Base-by-base conservation (phyloP, 371 early-diverging fungal genomes). In the Entomophthora muscae region DNA sequence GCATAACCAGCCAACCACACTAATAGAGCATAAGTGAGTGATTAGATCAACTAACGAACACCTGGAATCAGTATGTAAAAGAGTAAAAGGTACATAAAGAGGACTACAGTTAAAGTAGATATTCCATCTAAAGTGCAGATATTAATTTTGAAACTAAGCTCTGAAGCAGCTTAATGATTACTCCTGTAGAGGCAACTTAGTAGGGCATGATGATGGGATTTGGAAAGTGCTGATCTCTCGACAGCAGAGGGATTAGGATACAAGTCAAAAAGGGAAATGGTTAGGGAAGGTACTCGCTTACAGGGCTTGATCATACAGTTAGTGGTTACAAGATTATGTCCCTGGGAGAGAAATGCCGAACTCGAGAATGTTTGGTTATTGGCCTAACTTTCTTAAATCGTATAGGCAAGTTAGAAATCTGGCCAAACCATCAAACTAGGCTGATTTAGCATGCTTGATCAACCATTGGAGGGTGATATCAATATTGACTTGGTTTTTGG, bases 391-490 rank as follows among this genome's bases (percentile, higher is more conserved):
- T 17, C 42, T 17, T 42, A 5, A 42, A 42, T 42, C 42, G 17
- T 42, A 5, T 17, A 42, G 42, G 42, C 42, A 5, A 42, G 42
- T 42, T 42, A 10, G 42, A 42, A 42, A 17, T 42, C 10, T n/a
- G 17, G 42, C 17, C 17, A 42, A 42, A 42, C 17, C 42, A 42
- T 42, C 42, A 42, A 42, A 42, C 17, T 61, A 61, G 27, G 61
- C 42, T 30, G 61, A 61, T 33, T 61, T 61, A 31, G 66, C 66
- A 61, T 66, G 66, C 75, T 89, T 89, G 69, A 88, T 92, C 68
- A 98, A 76, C 99, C 99, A 99, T 72, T 94, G 88, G 51, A 95
- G 78, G 32, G 97, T 95, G 33, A 93, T 80, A 72, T 96, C 96
- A 68, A 98, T 96, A 74, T 98, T 98, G 64, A 89, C 88, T 69